These are phyloP conservation scores for Ustilago tritici DNA, from an alignment of 1,284 basidiomycete genomes.

Conservation along the genomic window DNA sequence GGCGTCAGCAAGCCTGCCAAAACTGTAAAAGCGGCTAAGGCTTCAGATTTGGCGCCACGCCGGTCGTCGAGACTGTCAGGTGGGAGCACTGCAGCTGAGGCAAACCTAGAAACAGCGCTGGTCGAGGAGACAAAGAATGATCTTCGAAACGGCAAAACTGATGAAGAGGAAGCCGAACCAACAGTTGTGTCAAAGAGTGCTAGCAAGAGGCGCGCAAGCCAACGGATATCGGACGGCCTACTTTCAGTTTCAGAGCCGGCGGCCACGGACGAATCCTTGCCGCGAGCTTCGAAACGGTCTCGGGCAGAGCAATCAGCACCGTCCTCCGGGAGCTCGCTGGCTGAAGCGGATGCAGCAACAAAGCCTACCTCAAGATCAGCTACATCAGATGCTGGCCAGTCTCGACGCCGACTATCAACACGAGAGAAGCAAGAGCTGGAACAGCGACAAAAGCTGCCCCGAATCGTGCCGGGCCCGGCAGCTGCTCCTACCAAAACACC, in stretches of 20 bases:
- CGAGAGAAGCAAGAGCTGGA: conserved; percentile 41
- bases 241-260: background rate
- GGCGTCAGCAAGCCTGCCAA: conserved; percentile 10
- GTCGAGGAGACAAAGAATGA: conserved; percentile 10
- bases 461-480: background rate
- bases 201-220: conserved; percentile 20
- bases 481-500: conserved; percentile 23
- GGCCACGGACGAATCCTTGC: conserved; percentile 4
- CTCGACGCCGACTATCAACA: conserved; percentile 37
- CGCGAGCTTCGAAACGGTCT: conserved; percentile 16
- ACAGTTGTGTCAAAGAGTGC: background rate
- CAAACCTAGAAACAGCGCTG: background rate
- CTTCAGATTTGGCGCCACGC: conserved; percentile 9
- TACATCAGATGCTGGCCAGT: conserved; percentile 10
- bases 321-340: background rate
- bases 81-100: conserved; percentile 5
- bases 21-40: background rate
- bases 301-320: conserved; percentile 3
- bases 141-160: conserved; percentile 29
- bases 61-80: conserved; percentile 38
- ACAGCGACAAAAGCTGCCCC: conserved; percentile 11
- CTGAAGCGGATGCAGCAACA: background rate
- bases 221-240: conserved; percentile 10
- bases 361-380: background rate
- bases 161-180: background rate